A percentile compares a stretch with the other conserved stretches of the same genome.
Conservation (phyloP, 768 basidiomycete species). For the Auriculariales sp. region DNA sequence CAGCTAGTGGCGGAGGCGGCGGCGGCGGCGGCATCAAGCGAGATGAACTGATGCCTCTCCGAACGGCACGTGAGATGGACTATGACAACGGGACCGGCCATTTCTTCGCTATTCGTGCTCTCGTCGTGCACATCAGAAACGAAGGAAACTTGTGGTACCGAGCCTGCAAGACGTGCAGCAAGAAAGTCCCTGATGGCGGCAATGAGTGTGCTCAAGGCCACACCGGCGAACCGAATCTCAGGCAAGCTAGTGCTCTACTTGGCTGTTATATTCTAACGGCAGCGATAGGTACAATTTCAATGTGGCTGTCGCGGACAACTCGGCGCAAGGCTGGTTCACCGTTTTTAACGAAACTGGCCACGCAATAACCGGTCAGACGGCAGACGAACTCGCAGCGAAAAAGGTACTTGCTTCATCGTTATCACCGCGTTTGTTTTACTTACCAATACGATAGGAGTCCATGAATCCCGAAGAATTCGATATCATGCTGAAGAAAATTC, state of each 20-base stretch:
- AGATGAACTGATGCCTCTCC: constrained; percentile 54
- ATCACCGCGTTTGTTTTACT: background rate
- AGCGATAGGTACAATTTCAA: constrained; percentile 57
- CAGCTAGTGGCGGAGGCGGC: constrained; percentile 21
- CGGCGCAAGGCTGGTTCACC: constrained; percentile 81
- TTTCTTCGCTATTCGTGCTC: constrained; percentile 68
- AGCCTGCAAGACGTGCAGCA: constrained; percentile 81
- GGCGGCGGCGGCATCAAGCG: constrained; percentile 43
- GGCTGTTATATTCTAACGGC: constrained; percentile 40
- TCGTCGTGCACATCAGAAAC: constrained; percentile 73
- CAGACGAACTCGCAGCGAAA: constrained; percentile 62
- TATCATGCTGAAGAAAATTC: constrained; percentile 43
- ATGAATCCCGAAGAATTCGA: constrained; percentile 56
- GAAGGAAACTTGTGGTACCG: constrained; percentile 74
- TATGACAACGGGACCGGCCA: constrained; percentile 68
- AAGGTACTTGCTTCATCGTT: constrained; percentile 29
- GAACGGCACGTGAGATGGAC: constrained; percentile 64
- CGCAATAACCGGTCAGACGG: constrained; percentile 59
- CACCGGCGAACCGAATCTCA: constrained; percentile 76
- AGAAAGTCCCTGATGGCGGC: constrained; percentile 68
- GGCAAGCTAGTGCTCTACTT: constrained; percentile 53
- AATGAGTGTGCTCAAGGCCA: constrained; percentile 85
- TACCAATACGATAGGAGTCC: background rate
- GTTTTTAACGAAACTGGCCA: constrained; percentile 90
- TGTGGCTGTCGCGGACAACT: constrained; percentile 80